A percentile compares a stretch with the other conserved stretches of the same genome.
Conservation (phyloP, 768 basidiomycete genomes). For the Lentinula edodes region DNA sequence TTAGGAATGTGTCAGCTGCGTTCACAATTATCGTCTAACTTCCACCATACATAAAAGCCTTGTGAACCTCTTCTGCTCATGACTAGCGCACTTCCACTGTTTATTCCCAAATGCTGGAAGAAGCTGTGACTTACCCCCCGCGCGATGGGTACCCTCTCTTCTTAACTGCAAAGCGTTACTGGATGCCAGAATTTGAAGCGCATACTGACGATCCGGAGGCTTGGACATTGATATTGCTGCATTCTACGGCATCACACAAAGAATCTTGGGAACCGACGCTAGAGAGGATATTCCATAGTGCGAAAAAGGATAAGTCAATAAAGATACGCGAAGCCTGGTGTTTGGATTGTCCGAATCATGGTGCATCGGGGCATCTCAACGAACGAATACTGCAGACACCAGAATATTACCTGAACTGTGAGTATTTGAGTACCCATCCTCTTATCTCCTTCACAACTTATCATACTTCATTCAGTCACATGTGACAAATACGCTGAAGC, state of each 20-base stretch:
- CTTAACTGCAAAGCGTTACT: slow-evolving; percentile 55
- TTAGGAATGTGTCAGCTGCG: neutral
- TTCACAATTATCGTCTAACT: neutral
- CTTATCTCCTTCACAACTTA: slow-evolving; percentile 3
- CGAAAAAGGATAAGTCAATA: slow-evolving; percentile 12
- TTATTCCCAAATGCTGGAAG: neutral
- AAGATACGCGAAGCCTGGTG: slow-evolving; percentile 58
- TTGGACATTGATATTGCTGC: slow-evolving; percentile 54
- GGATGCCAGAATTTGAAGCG: slow-evolving; percentile 32
- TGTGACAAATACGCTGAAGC: slow-evolving; percentile 61
- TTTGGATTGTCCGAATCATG: slow-evolving; percentile 72
- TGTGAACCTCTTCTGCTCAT: slow-evolving; percentile 8
- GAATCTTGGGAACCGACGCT: slow-evolving; percentile 68
- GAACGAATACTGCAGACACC: slow-evolving; percentile 35
- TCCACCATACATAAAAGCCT: neutral
- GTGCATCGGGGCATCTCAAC: slow-evolving; percentile 54
- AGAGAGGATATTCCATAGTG: slow-evolving; percentile 36
- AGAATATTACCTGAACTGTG: slow-evolving; percentile 43
- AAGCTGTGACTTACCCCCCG: slow-evolving; percentile 29
- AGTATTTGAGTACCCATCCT: slow-evolving; percentile 11
- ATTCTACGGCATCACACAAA: slow-evolving; percentile 72
- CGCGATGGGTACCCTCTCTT: slow-evolving; percentile 38
- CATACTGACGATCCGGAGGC: slow-evolving; percentile 34
- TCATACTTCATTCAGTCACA: slow-evolving; percentile 36
- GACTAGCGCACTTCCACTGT: slow-evolving; percentile 5